Conservation (phyloP, 768 basidiomycete genomes). For the Mycena kentingensis region DNA sequence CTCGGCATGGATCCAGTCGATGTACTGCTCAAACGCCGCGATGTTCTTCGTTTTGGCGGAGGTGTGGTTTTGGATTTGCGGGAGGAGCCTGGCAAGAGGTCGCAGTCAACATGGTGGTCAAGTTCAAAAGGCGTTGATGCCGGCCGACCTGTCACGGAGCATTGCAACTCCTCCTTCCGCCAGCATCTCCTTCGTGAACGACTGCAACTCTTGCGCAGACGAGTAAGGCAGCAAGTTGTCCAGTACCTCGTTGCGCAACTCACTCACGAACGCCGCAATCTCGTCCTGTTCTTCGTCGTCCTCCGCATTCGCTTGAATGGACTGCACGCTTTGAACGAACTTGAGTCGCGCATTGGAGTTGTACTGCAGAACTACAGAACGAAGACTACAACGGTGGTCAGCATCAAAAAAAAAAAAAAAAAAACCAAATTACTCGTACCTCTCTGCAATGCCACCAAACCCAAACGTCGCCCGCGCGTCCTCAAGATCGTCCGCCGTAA, state of each 20-base stretch:
- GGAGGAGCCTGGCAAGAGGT: not conserved
- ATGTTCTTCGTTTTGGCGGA: not conserved
- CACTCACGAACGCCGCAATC: not conserved
- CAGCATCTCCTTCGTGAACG: slow-evolving; percentile 3
- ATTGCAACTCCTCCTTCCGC: slow-evolving; percentile 4
- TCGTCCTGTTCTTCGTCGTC: not conserved
- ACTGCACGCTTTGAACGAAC: slow-evolving; percentile 1
- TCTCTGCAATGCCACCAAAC: slow-evolving; percentile 1
- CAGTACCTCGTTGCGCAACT: not conserved
- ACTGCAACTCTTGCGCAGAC: not conserved
- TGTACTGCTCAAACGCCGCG: not conserved
- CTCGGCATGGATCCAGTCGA: slow-evolving; percentile 1
- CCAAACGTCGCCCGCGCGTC: slow-evolving; percentile 3
- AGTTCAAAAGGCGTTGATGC: not conserved
- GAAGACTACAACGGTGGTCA: not conserved
- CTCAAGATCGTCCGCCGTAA: slow-evolving; percentile 3
- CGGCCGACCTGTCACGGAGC: slow-evolving; percentile 8
- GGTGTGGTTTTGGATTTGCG: not conserved
- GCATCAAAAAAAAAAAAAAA: not conserved
- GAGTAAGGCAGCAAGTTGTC: not conserved
- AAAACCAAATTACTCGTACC: too few species aligned
- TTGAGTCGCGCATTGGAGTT: slow-evolving; percentile 1
- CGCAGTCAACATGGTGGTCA: not conserved
- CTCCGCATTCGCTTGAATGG: not conserved
- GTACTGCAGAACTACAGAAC: not conserved